Evolutionary conservation across 1,284 basidiomycete species (phyloP).

Genomic region (Cryptococcus deneoformans): DNA sequence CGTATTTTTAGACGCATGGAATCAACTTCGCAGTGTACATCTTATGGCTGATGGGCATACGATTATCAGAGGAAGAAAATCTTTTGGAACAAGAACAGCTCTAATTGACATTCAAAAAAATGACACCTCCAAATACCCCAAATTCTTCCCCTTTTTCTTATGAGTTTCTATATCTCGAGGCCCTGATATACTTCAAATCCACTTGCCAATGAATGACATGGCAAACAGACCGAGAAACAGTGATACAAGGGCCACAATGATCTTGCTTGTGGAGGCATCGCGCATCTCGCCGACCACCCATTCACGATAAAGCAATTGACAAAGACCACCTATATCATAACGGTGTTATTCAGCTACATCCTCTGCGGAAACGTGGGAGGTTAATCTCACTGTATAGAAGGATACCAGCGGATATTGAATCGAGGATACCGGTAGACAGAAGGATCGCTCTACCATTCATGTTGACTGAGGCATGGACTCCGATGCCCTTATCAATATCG

Average conservation of each 20-base stretch:
- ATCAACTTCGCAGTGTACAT: no score
- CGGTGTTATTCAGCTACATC: no score
- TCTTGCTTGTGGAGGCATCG: no score
- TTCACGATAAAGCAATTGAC: no score
- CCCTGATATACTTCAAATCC: neutral
- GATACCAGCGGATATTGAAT: slow-evolving; percentile 32
- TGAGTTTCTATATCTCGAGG: no score
- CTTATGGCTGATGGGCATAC: no score
- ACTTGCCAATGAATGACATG: slow-evolving; percentile 11
- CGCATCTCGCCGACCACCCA: no score
- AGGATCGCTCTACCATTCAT: slow-evolving; percentile 7
- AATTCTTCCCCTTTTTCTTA: neutral
- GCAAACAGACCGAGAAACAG: slow-evolving; percentile 7
- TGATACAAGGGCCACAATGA: neutral
- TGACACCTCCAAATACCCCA: neutral
- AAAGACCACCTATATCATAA: no score
- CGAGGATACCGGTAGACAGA: slow-evolving; percentile 19
- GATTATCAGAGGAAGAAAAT: neutral
- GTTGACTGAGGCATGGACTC: slow-evolving; percentile 11
- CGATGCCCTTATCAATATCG: slow-evolving; percentile 3
- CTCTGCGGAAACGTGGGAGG: no score
- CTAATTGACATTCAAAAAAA: neutral
- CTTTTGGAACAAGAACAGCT: neutral
- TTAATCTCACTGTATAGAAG: slow-evolving; percentile 14
- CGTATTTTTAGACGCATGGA: neutral